Conservation (phyloP, 306 rosid species). For the Malus orientalis region DNA sequence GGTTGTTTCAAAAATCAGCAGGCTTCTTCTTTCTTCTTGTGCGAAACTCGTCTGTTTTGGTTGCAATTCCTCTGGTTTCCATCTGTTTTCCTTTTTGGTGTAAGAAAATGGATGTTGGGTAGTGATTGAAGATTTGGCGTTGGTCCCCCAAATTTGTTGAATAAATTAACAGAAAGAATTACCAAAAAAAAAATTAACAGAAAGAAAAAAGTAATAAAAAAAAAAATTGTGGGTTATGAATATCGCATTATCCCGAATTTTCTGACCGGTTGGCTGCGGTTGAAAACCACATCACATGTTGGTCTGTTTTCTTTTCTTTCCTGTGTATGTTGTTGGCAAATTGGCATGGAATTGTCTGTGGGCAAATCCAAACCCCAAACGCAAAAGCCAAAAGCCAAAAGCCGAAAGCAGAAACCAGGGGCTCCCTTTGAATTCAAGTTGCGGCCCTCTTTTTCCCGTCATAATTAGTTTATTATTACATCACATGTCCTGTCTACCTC, state of each 20-base stretch:
- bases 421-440: slow-evolving; percentile 9
- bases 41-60: slow-evolving; percentile 13
- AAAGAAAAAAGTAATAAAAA: neutral
- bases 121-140: slow-evolving; percentile 21
- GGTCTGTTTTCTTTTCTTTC: neutral
- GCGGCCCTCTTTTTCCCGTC: slow-evolving; percentile 17
- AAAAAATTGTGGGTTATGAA: slow-evolving; percentile 49
- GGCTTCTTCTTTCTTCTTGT: slow-evolving; percentile 14
- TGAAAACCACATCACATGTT: slow-evolving; percentile 30
- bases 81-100: slow-evolving; percentile 16
- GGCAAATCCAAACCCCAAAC: neutral
- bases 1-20: slow-evolving; percentile 4
- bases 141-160: slow-evolving; percentile 19
- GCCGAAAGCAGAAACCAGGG: neutral
- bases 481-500: neutral
- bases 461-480: neutral
- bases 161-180: neutral
- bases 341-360: neutral
- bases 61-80: slow-evolving; percentile 16
- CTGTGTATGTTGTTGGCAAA: neutral
- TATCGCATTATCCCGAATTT: slow-evolving; percentile 43
- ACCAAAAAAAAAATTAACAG: neutral
- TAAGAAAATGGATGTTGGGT: slow-evolving; percentile 5
- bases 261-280: slow-evolving; percentile 24
- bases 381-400: neutral